These are phyloP conservation scores for Abrus pulchellus DNA, from an alignment of 306 rosid genomes.

Conservation along the genomic window DNA sequence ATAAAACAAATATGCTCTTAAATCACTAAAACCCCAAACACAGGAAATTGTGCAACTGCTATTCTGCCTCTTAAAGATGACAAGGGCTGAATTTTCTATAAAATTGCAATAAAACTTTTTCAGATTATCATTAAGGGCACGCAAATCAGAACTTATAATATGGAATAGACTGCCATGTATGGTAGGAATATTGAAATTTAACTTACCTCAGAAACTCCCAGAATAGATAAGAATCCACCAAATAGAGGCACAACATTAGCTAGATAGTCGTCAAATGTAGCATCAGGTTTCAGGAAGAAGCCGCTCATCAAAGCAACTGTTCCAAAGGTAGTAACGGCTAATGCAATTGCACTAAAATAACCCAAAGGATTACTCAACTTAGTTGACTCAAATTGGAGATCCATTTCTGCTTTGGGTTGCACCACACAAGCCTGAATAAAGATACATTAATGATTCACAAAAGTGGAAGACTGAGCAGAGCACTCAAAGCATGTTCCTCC, in stretches of 20 bases:
- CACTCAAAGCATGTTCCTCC: background rate
- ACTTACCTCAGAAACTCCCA: conserved; percentile 95
- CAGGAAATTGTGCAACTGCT: background rate
- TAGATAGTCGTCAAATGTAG: conserved; percentile 82
- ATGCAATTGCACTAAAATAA: conserved; percentile 71
- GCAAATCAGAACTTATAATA: background rate
- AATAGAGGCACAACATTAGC: conserved; percentile 87
- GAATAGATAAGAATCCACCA: conserved; percentile 81
- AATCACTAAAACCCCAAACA: background rate
- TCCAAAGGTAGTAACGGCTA: conserved; percentile 86
- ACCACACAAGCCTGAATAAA: conserved; percentile 79
- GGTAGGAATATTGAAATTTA: background rate
- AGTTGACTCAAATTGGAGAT: conserved; percentile 83
- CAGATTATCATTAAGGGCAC: conserved; percentile 15
- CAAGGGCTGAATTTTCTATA: too few species aligned
- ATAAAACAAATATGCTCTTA: too few species aligned
- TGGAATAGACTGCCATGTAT: conserved; percentile 12
- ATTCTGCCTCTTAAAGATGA: conserved; percentile 2
- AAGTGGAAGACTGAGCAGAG: background rate
- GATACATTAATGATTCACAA: background rate
- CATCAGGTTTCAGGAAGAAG: conserved; percentile 90
- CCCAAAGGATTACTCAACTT: conserved; percentile 88
- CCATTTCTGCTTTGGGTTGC: conserved; percentile 96
- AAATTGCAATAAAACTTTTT: background rate
- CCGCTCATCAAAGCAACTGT: conserved; percentile 92